Evolutionary conservation across 257 asterid species (phyloP), one percentile per base, ranked within the genome.

Genomic region (Salvia miltiorrhiza): DNA sequence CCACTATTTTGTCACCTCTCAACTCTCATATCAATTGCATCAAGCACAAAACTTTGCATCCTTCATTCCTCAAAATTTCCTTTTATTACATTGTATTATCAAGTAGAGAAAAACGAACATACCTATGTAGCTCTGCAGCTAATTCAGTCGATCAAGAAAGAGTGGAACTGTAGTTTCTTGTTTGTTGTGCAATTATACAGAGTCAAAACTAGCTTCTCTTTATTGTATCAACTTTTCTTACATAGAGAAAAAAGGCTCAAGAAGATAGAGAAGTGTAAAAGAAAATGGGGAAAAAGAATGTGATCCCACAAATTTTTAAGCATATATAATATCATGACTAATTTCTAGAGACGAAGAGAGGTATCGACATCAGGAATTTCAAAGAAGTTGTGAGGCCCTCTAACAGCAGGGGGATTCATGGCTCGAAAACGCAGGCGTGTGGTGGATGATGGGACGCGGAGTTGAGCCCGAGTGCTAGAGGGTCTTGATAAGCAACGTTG

Each of bases 281-380:
- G 19, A 39, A 67, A 67, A 16, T 7, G 14, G 30, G 6, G n/a
- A n/a, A 30, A 12, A 40, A 55, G 13, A 32, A 45, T 7, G 33
- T 43, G 53, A 71, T 68, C 67, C 50, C 56, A 58, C 40, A 43
- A 21, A 64, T 20, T 28, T 28, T 5, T 6, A 6, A 37, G 12
- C 33, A 73, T 17, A 5, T 23, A 13, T 24, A 21, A 26, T 20
- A 17, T 37, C 20, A 41, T 12, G 16, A 3, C n/a, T n/a, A n/a
- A 20, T 32, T 30, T 54, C 67, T 79, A 79, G 73, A 82, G 84
- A 76, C 72, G 84, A 76, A 79, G 87, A 32, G 84, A 82, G 8
- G 87, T 82, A 76, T 82, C 86, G 32, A 76, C 83, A 52, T 82
- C 84, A 28, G 55, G n/a, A 13, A 61, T 76, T 57, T 73, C 82